Evolutionary conservation across 257 asterid genomes (phyloP).

Genomic region (Craterostigma plantagineum): DNA sequence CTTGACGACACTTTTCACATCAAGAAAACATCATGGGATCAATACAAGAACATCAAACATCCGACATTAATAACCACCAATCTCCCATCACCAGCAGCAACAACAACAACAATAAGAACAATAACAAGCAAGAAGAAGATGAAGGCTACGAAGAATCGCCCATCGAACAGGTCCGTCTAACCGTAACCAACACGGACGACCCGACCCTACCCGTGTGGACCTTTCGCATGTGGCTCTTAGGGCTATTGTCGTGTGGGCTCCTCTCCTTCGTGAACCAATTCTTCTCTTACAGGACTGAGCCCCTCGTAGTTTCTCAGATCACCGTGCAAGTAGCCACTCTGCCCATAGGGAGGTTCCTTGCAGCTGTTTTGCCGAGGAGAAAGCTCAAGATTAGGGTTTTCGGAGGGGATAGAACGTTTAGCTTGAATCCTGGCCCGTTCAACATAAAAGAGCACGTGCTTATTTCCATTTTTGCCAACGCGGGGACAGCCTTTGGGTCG

Average conservation of each 20-base stretch:
- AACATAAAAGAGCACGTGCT: slow-evolving; percentile 58
- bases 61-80: too few relatives aligned
- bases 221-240: slow-evolving; percentile 53
- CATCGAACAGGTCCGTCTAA: slow-evolving; percentile 39
- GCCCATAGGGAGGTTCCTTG: slow-evolving; percentile 50
- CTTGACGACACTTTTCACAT: too few relatives aligned
- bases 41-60: too few relatives aligned
- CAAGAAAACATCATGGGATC: too few relatives aligned
- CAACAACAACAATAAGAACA: too few relatives aligned
- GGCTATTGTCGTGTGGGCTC: slow-evolving; percentile 22
- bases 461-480: slow-evolving; percentile 55
- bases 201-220: slow-evolving; percentile 58
- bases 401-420: slow-evolving; percentile 19
- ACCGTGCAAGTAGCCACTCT: slow-evolving; percentile 41
- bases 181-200: slow-evolving; percentile 33
- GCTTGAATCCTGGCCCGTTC: slow-evolving; percentile 60
- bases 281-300: slow-evolving; percentile 33
- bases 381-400: slow-evolving; percentile 22
- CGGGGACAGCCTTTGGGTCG: slow-evolving; percentile 33
- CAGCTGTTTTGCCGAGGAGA: slow-evolving; percentile 26
- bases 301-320: slow-evolving; percentile 25
- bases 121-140: not conserved
- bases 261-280: slow-evolving; percentile 42
- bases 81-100: too few relatives aligned
- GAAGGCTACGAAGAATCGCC: slow-evolving; percentile 30